Conservation (phyloP, 2,329 filamentous ascomycete species). For the Microdochium trichocladiopsis region DNA sequence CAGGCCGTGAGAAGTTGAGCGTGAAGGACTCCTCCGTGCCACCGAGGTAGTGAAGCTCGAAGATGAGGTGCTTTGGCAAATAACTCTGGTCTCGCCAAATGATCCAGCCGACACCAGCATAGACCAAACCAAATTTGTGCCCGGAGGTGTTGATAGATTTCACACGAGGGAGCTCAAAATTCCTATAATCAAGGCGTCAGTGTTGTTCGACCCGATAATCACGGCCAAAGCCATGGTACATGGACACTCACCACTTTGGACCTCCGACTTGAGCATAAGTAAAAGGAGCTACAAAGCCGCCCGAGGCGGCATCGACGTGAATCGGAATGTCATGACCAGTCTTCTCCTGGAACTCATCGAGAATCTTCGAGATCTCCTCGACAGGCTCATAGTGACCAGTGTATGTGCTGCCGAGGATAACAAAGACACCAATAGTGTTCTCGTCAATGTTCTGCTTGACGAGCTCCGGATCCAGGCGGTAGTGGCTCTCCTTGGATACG, state of each 20-base stretch:
- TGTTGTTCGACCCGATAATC: neutral
- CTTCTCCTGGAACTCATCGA: conserved; percentile 55
- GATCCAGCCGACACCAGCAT: conserved; percentile 63
- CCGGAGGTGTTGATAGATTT: conserved; percentile 61
- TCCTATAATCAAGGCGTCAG: conserved; percentile 22
- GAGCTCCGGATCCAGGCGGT: conserved; percentile 54
- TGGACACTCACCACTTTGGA: conserved; percentile 42
- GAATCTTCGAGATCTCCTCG: conserved; percentile 56
- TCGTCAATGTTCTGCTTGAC: conserved; percentile 64
- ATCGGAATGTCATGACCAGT: conserved; percentile 62
- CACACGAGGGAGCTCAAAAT: conserved; percentile 54
- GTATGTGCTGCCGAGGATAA: conserved; percentile 66
- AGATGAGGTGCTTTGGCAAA: conserved; percentile 61
- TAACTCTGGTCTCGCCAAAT: conserved; percentile 60
- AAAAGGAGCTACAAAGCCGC: conserved; percentile 56
- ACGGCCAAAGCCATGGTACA: neutral
- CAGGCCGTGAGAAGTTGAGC: conserved; percentile 66
- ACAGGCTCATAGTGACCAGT: conserved; percentile 70
- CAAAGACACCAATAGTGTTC: conserved; percentile 71
- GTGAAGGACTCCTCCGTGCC: conserved; percentile 66
- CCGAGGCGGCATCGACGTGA: conserved; percentile 56
- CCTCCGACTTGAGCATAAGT: conserved; percentile 47
- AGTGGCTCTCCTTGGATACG: conserved; percentile 53
- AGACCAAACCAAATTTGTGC: conserved; percentile 52
- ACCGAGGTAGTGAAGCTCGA: conserved; percentile 64